Conservation (phyloP, 352 stramenopile species). For the Phytopythium chamaehyphon region DNA sequence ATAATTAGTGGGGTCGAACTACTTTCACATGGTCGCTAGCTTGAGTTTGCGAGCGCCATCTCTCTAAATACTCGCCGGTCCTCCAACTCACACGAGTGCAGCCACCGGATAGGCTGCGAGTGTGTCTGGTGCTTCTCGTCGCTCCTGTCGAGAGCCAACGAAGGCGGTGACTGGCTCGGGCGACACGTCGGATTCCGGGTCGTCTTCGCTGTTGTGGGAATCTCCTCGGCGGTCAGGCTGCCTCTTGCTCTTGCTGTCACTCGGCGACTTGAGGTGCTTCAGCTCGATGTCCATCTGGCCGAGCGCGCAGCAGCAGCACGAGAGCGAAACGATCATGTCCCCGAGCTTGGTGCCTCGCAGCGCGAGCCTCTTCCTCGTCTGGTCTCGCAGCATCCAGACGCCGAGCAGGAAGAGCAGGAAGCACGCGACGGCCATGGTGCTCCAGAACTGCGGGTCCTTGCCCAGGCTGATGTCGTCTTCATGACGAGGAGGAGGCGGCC, state of each 20-base stretch:
- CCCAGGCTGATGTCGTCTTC: not conserved
- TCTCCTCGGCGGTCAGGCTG: slow-evolving; percentile 9
- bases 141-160: not conserved
- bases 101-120: slow-evolving; percentile 23
- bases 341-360: slow-evolving; percentile 28
- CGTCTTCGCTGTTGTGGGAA: not conserved
- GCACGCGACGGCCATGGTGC: not conserved
- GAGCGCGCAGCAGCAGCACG: slow-evolving; percentile 51
- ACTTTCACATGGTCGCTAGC: too few relatives aligned
- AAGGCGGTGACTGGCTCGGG: slow-evolving; percentile 6
- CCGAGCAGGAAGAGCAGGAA: slow-evolving; percentile 31
- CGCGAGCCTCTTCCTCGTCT: slow-evolving; percentile 34
- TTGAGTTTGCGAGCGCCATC: too few relatives aligned
- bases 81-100: not conserved
- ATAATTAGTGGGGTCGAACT: too few relatives aligned
- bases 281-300: slow-evolving; percentile 43
- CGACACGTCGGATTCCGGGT: not conserved
- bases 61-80: too few relatives aligned
- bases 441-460: slow-evolving; percentile 4
- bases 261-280: slow-evolving; percentile 16
- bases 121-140: slow-evolving; percentile 7
- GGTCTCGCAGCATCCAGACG: slow-evolving; percentile 31
- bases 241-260: slow-evolving; percentile 17
- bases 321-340: slow-evolving; percentile 37
- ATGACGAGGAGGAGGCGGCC: not conserved